Base-by-base conservation (phyloP, 2,329 filamentous ascomycete genomes). In the Fusarium sp. region DNA sequence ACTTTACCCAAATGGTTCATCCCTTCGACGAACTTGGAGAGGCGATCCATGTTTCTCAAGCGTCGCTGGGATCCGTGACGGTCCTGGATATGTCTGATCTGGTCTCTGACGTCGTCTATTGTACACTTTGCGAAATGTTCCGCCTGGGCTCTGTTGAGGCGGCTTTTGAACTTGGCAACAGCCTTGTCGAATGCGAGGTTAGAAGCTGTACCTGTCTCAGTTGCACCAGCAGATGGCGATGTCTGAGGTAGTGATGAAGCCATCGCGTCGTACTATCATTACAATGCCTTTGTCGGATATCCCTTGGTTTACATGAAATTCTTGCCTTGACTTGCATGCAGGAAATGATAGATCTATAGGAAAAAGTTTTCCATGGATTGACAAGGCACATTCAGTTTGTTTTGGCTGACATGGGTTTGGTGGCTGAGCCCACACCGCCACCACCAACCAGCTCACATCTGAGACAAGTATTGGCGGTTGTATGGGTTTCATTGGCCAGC, bases 171-270 rank as follows among this genome's bases (percentile, higher is more conserved):
- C 23, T 45, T 45, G 11, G 43, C 18, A 7, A 26, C 16, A 26
- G 43, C 43, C 23, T 26, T 45, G 11, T 45, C 23, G n/a, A 45
- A 45, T 1, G 14, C 16, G 4, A 6, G 11, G 2, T 26, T 7
- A 4, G 16, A 3, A 7, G 5, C 16, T 45, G 4, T 13, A 4
- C 6, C 6, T n/a, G 16, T 2, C 23, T 45, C 10, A 6, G 43
- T n/a, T 12, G 4, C 11, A n/a, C 11, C 23, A 14, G 11, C 0
- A 13, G 16, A n/a, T n/a, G 16, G 11, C 4, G 23, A n/a, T n/a
- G 7, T 8, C 4, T 14, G 4, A 9, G 43, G 7, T 14, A 26
- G 0, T 45, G 43, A 14, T n/a, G 23, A 9, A 26, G 23, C 11
- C 43, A 45, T 45, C 1, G 14, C 16, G 11, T 13, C 11, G 23